Conservation (phyloP, 148 eudicot genomes). For the Heliosperma pusillum region DNA sequence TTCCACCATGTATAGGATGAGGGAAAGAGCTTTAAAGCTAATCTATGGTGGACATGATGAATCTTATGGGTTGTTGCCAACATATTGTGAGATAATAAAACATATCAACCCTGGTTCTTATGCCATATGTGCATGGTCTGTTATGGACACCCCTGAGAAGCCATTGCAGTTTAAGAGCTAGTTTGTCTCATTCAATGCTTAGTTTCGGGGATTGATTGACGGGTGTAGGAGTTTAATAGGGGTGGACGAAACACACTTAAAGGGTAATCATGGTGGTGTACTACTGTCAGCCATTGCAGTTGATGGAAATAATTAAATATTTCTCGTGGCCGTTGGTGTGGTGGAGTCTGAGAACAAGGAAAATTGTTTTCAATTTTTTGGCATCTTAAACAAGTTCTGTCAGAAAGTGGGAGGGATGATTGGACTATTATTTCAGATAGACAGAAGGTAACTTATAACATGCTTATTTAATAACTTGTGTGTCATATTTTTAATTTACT, state of each 20-base stretch:
- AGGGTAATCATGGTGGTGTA: background rate
- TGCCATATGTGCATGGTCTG: background rate
- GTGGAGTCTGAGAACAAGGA: background rate
- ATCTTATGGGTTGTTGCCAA: background rate
- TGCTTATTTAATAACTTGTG: no score
- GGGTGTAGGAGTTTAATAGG: background rate
- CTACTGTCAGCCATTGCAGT: background rate
- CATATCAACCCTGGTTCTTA: background rate
- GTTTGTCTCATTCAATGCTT: background rate
- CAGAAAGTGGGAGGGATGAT: no score
- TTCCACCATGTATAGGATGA: background rate
- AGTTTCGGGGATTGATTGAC: background rate
- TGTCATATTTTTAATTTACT: no score
- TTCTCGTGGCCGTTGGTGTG: background rate
- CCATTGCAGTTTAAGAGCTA: background rate
- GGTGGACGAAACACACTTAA: background rate
- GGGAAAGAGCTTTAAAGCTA: background rate
- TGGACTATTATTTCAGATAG: slow-evolving; percentile 7
- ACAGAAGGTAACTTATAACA: background rate
- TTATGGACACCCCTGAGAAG: no score
- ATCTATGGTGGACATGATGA: background rate
- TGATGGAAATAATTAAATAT: background rate
- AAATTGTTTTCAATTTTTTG: background rate
- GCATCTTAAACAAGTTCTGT: background rate
- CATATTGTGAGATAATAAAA: background rate